phyloP scores from a whole-genome alignment of 2,329 filamentous ascomycete genomes.

The Fusarium graminum region DNA sequence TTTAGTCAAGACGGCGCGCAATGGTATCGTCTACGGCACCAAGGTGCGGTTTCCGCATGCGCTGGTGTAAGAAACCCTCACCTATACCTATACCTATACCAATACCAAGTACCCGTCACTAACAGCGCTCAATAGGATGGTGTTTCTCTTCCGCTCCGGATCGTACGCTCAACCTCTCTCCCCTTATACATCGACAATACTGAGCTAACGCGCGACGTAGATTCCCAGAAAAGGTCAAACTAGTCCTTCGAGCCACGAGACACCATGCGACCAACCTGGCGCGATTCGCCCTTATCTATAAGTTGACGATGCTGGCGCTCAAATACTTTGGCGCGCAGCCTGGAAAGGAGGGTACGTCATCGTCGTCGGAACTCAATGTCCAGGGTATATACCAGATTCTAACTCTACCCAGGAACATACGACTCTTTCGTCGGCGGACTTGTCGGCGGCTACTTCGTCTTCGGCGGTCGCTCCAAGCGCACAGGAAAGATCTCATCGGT shows the following conservation, averaged over 20 bases:
- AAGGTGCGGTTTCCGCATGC: constrained; percentile 99
- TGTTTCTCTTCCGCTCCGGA: constrained; percentile 94
- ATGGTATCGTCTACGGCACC: constrained; percentile 95
- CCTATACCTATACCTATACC: not conserved
- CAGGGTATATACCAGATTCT: not conserved
- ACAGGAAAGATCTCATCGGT: constrained; percentile 80
- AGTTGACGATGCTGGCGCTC: constrained; percentile 81
- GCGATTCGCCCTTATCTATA: constrained; percentile 92
- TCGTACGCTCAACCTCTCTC: constrained; percentile 66
- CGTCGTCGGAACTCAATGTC: not conserved
- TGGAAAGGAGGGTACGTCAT: constrained; percentile 69
- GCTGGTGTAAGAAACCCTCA: constrained; percentile 71
- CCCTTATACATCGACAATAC: not conserved
- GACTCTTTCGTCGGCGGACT: constrained; percentile 90
- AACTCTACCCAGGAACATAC: constrained; percentile 67
- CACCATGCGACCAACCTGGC: constrained; percentile 94
- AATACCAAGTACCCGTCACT: constrained; percentile 24
- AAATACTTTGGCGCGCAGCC: constrained; percentile 70
- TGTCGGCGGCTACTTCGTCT: constrained; percentile 91
- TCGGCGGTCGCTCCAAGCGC: constrained; percentile 76
- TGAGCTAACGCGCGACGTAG: constrained; percentile 51
- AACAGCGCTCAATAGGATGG: constrained; percentile 74
- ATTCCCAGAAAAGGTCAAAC: constrained; percentile 79
- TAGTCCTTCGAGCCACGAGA: constrained; percentile 87
- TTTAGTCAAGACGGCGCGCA: constrained; percentile 92